Conservation (phyloP, 2,329 filamentous ascomycete genomes). For the Lachnellula arida region DNA sequence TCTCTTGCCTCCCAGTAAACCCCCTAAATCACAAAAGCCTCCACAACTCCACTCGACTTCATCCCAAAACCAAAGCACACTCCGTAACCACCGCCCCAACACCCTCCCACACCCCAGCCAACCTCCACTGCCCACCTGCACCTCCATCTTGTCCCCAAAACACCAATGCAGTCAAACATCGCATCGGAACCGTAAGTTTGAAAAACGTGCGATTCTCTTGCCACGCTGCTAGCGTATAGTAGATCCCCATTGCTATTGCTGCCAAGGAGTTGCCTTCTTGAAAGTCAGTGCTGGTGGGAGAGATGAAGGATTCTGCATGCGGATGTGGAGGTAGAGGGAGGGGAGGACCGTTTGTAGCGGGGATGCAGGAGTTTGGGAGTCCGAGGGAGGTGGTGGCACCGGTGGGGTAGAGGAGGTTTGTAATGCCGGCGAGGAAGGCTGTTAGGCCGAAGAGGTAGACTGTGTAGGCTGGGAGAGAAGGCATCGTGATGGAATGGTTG, state of each 20-base stretch:
- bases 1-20: too few species aligned
- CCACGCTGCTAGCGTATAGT: neutral
- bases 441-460: neutral
- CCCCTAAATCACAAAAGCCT: too few species aligned
- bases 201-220: conserved; percentile 5
- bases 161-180: neutral
- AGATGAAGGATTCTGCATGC: neutral
- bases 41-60: neutral
- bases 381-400: neutral
- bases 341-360: neutral
- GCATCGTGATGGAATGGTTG: neutral
- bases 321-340: neutral
- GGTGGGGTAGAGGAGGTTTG: neutral
- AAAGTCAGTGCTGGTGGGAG: too few species aligned
- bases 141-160: conserved; percentile 1
- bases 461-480: neutral
- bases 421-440: neutral
- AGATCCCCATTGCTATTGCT: neutral
- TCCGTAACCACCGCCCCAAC: conserved; percentile 1
- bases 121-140: neutral
- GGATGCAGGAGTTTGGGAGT: neutral
- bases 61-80: neutral
- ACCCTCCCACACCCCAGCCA: conserved; percentile 3
- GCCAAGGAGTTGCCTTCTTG: conserved; percentile 1
- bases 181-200: conserved; percentile 1